phyloP scores from a whole-genome alignment of 2,329 filamentous ascomycete species.

The Neofusicoccum parvum region DNA sequence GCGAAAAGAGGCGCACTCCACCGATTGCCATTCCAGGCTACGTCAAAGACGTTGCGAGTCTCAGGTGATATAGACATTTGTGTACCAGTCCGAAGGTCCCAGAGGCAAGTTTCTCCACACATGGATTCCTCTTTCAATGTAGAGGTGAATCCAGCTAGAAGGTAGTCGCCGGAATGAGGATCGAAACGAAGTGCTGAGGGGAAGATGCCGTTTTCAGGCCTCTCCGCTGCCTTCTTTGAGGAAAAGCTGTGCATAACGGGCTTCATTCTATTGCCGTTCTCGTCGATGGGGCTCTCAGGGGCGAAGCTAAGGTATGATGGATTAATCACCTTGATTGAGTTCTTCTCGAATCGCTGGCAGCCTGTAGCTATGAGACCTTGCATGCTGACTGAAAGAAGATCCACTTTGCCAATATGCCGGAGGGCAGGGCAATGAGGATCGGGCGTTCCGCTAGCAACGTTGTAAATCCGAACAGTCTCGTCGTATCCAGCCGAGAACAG shows the following conservation, averaged over 20 bases:
- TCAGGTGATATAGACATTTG: conserved; percentile 48
- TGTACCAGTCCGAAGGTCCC: conserved; percentile 50
- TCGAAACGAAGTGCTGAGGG: conserved; percentile 38
- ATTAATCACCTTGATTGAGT: conserved; percentile 37
- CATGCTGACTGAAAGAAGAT: conserved; percentile 52
- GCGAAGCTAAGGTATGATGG: not conserved
- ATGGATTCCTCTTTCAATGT: conserved; percentile 33
- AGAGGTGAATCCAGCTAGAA: conserved; percentile 59
- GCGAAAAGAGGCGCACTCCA: conserved; percentile 50
- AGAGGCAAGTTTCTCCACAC: conserved; percentile 57
- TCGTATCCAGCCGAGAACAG: conserved; percentile 61
- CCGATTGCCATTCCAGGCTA: conserved; percentile 55
- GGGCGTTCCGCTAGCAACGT: conserved; percentile 31
- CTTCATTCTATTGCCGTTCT: conserved; percentile 20
- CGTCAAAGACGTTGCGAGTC: conserved; percentile 60
- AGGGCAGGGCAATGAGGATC: not conserved
- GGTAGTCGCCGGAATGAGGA: conserved; percentile 36
- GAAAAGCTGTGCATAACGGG: conserved; percentile 29
- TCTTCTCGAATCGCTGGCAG: conserved; percentile 35
- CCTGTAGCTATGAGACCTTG: conserved; percentile 53
- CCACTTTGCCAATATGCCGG: conserved; percentile 51
- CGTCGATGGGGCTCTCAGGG: conserved; percentile 10
- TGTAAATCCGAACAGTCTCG: conserved; percentile 47
- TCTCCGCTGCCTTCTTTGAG: conserved; percentile 34
- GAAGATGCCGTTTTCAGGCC: conserved; percentile 33